A percentile compares a stretch with the other conserved stretches of the same genome.
These are phyloP conservation scores for Curvularia spicifera DNA, from an alignment of 2,329 filamentous ascomycete genomes.

Conservation along the genomic window DNA sequence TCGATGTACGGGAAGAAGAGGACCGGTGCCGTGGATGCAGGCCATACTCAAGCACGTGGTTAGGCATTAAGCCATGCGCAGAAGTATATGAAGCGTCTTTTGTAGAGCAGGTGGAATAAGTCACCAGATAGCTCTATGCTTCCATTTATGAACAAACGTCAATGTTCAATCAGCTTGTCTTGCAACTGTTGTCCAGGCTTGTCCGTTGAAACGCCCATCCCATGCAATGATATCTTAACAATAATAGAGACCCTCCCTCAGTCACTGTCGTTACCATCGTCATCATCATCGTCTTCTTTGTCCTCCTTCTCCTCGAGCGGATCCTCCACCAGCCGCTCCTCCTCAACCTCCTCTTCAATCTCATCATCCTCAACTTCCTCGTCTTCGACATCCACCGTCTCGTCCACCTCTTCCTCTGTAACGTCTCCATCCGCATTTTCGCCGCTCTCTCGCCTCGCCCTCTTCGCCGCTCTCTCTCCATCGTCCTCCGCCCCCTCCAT, in stretches of 20 bases:
- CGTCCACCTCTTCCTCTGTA: constrained; percentile 48
- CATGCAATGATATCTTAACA: constrained; percentile 31
- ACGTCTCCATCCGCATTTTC: constrained; percentile 50
- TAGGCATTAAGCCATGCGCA: neutral
- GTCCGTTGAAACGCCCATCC: constrained; percentile 32
- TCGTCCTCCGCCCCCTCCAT: constrained; percentile 39
- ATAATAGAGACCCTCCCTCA: constrained; percentile 20
- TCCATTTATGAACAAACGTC: neutral
- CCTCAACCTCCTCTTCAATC: constrained; percentile 61
- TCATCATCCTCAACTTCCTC: constrained; percentile 62
- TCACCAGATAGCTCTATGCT: constrained; percentile 2
- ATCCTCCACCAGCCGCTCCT: constrained; percentile 57
- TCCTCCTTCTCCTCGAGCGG: constrained; percentile 54
- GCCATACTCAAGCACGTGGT: neutral
- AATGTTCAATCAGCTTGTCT: neutral
- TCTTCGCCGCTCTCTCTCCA: constrained; percentile 58
- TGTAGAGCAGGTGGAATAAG: neutral
- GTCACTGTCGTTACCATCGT: constrained; percentile 62
- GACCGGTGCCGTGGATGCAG: neutral
- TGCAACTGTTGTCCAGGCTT: neutral
- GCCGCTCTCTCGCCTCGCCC: constrained; percentile 49
- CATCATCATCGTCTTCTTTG: constrained; percentile 53
- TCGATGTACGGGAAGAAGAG: neutral
- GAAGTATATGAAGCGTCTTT: neutral
- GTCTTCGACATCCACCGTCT: constrained; percentile 55